A percentile compares a stretch with the other conserved stretches of the same genome.
These are phyloP conservation scores for Rhizopogon roseolus DNA, from an alignment of 768 basidiomycete species.

Conservation along the genomic window DNA sequence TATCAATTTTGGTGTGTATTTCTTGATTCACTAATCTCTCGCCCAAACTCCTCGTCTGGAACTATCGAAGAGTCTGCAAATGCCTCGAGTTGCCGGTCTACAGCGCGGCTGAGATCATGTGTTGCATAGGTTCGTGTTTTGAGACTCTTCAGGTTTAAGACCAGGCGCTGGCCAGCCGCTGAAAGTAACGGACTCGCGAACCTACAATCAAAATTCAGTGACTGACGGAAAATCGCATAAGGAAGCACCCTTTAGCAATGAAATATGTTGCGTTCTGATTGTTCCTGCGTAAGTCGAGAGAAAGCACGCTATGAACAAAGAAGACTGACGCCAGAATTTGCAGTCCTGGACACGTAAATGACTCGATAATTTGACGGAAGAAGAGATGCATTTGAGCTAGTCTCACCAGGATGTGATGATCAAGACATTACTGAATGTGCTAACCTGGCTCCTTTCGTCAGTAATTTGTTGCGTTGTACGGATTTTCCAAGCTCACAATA, in stretches of 20 bases:
- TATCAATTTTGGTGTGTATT: no score
- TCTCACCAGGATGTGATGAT: slow-evolving; percentile 4
- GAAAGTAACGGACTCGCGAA: slow-evolving; percentile 12
- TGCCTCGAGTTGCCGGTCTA: slow-evolving; percentile 11
- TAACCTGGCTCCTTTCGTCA: neutral
- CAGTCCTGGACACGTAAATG: neutral
- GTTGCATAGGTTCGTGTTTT: slow-evolving; percentile 1
- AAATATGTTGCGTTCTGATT: slow-evolving; percentile 1
- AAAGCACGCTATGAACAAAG: neutral
- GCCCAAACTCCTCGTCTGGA: no score
- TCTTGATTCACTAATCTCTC: neutral
- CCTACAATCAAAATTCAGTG: slow-evolving; percentile 1
- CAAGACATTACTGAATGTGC: neutral
- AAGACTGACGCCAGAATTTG: neutral
- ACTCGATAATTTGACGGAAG: neutral
- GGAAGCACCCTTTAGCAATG: neutral
- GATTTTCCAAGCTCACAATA: neutral
- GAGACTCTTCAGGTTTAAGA: slow-evolving; percentile 15
- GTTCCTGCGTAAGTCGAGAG: no score
- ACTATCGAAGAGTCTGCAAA: neutral
- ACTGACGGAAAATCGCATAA: neutral
- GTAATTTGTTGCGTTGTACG: no score
- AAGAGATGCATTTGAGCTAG: no score
- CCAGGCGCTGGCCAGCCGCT: slow-evolving; percentile 18
- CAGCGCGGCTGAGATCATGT: slow-evolving; percentile 11